Evolutionary conservation across 2,329 filamentous ascomycete genomes (phyloP), one percentile per base, ranked within the genome.

Genomic region (Fusarium nanum): DNA sequence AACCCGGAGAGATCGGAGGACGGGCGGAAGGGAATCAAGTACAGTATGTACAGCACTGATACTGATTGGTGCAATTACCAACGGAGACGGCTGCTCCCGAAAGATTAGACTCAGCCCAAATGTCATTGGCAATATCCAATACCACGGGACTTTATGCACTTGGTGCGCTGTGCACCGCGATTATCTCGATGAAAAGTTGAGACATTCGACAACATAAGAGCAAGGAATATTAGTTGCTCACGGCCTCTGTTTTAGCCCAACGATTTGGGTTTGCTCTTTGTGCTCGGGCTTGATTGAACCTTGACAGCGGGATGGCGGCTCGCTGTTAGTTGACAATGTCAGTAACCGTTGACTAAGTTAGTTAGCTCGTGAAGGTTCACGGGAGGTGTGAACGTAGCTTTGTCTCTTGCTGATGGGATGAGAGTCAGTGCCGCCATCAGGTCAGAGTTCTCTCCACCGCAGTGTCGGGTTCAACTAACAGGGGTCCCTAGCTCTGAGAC

Each of bases 361-460:
- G 18, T 16, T 60, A 20, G 13, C 10, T 18, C n/a, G 13, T 42
- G 1, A 1, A 37, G 10, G 23, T 27, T 12, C 20, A 41, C 40
- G 28, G 40, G 13, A n/a, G 61, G 61, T 11, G 63, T 66, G 18
- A 22, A 22, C 20, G 2, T 54, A 53, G 34, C 37, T 37, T 13
- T 18, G 9, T 11, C 16, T 28, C 46, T 53, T 66, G 62, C 41
- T 73, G 72, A 25, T 41, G 23, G 40, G 49, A 52, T 52, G 49
- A 52, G 34, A 22, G 49, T 52, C 34, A 41, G 49, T 52, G 49
- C 49, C 49, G 34, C 28, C 25, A 34, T 48, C 30, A 44, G 69
- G 64, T 63, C 73, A 72, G 54, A 71, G 73, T 73, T 42, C 62
- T 50, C 48, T 60, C 67, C 72, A 61, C 73, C 73, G 48, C 50